Percentiles rank a stretch among this genome's conserved stretches.
Evolutionary conservation across 495 filamentous ascomycete species (phyloP).

Genomic region (Thermothielavioides terrestris): DNA sequence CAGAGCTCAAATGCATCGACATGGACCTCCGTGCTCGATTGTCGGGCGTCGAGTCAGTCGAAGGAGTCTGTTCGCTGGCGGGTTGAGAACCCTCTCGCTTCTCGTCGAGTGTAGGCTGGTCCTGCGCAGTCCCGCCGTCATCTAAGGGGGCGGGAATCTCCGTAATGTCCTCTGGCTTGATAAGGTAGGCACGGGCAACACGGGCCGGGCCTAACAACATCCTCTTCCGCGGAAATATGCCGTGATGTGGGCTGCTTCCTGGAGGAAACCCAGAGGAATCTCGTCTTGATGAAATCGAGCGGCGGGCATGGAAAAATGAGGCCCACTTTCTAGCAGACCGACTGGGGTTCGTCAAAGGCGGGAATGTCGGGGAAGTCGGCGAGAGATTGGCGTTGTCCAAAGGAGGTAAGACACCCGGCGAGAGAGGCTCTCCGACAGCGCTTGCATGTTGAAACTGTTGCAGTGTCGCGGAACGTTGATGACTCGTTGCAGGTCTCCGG

Average conservation of each 20-base stretch:
- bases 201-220: slow-evolving; percentile 16
- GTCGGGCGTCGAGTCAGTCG: slow-evolving; percentile 26
- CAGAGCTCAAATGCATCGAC: slow-evolving; percentile 47
- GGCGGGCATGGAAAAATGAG: slow-evolving; percentile 40
- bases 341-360: slow-evolving; percentile 1
- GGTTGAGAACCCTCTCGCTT: slow-evolving; percentile 4
- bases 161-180: slow-evolving; percentile 23
- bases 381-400: slow-evolving; percentile 26
- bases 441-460: slow-evolving; percentile 38
- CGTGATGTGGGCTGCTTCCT: slow-evolving; percentile 20
- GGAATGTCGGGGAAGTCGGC: slow-evolving; percentile 5
- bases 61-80: slow-evolving; percentile 12
- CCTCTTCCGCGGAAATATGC: slow-evolving; percentile 22
- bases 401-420: slow-evolving; percentile 23
- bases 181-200: slow-evolving; percentile 24
- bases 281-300: slow-evolving; percentile 12
- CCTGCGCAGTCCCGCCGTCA: slow-evolving; percentile 2
- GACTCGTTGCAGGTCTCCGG: slow-evolving; percentile 75
- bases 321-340: slow-evolving; percentile 30
- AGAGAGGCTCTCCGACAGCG: slow-evolving; percentile 13
- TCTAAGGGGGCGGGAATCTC: slow-evolving; percentile 8
- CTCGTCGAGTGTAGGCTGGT: slow-evolving; percentile 1
- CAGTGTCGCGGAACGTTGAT: slow-evolving; percentile 70
- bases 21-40: slow-evolving; percentile 39
- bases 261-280: slow-evolving; percentile 14